Percentiles rank a stretch among this genome's conserved stretches.
Evolutionary conservation across 768 basidiomycete genomes (phyloP).

Genomic region (Mycena vulgaris): DNA sequence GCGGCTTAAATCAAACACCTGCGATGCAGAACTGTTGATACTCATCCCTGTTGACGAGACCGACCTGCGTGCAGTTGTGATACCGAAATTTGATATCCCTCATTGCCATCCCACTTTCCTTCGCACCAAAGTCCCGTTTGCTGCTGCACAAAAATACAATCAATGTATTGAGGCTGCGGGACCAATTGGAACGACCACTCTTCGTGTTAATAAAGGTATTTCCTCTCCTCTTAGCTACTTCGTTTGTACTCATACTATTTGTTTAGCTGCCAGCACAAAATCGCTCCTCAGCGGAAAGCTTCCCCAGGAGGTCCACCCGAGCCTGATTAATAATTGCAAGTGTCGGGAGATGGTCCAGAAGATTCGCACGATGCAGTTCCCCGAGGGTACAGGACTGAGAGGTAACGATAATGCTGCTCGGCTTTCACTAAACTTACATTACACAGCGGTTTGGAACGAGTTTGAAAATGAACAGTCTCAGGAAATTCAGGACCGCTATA

Average conservation of each 20-base stretch:
- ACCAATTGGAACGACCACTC: background rate
- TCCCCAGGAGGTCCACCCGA: background rate
- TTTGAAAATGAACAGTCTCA: background rate
- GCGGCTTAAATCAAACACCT: background rate
- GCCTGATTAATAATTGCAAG: background rate
- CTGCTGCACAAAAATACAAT: background rate
- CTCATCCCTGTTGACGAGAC: background rate
- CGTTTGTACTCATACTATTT: no score
- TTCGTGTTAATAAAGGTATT: background rate
- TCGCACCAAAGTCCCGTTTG: background rate
- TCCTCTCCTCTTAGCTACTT: no score
- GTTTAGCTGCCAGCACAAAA: background rate
- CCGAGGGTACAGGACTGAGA: background rate
- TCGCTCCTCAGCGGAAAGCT: background rate
- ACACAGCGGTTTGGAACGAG: background rate
- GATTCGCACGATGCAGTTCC: background rate
- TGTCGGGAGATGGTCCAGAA: background rate
- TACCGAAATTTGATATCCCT: background rate
- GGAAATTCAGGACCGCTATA: background rate
- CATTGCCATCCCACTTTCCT: conserved; percentile 12
- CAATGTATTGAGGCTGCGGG: background rate
- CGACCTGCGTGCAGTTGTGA: conserved; percentile 4
- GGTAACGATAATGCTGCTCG: background rate
- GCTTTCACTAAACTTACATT: background rate
- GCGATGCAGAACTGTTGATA: background rate